Percentiles rank a stretch among this genome's conserved stretches.
Conservation (phyloP, 179 eudicot genomes). For the Beta corolliflora region DNA sequence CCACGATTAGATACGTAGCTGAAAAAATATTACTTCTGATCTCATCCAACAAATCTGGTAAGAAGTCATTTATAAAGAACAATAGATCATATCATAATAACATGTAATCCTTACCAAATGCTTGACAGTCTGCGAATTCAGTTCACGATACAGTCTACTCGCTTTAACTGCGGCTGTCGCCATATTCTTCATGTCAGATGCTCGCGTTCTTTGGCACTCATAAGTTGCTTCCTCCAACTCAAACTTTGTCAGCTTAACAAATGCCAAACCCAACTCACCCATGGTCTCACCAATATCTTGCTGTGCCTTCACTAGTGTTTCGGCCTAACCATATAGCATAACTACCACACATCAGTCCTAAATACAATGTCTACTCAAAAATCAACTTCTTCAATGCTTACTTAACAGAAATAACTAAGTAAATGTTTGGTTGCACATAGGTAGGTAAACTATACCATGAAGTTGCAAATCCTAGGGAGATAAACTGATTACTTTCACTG, state of each 20-base stretch:
- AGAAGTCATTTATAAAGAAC: neutral
- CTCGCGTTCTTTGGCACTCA: slow-evolving; percentile 69
- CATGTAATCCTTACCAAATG: slow-evolving; percentile 63
- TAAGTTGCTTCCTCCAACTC: slow-evolving; percentile 70
- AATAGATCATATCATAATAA: neutral
- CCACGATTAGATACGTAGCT: neutral
- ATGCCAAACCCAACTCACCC: slow-evolving; percentile 88
- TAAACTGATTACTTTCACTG: neutral
- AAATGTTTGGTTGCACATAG: neutral
- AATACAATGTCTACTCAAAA: neutral
- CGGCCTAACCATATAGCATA: slow-evolving; percentile 56
- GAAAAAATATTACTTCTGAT: neutral
- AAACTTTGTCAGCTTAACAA: slow-evolving; percentile 82
- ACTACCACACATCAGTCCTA: slow-evolving; percentile 8
- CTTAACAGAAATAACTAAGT: neutral
- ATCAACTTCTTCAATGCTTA: neutral
- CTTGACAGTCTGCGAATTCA: slow-evolving; percentile 84
- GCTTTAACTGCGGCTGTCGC: slow-evolving; percentile 92
- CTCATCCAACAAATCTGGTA: neutral
- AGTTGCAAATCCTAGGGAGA: neutral
- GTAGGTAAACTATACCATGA: neutral
- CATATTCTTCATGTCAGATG: slow-evolving; percentile 70
- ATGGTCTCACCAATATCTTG: slow-evolving; percentile 88
- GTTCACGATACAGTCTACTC: slow-evolving; percentile 75
- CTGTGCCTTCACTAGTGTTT: slow-evolving; percentile 84